Conservation (phyloP, 441 rosid species). For the Populus hybrid region DNA sequence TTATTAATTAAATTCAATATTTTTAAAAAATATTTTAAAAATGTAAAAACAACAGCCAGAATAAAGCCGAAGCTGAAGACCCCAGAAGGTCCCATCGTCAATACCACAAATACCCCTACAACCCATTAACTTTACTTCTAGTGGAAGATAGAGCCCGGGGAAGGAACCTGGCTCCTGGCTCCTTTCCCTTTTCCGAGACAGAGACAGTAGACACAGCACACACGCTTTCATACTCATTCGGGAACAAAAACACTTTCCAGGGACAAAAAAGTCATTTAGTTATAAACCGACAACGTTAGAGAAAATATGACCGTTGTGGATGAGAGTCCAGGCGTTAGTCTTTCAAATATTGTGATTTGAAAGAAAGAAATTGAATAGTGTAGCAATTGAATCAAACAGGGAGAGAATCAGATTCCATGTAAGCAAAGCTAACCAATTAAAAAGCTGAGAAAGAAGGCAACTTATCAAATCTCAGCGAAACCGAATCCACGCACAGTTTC, state of each 20-base stretch:
- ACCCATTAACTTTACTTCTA: not conserved
- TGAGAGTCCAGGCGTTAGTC: not conserved
- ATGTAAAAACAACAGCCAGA: too few species aligned
- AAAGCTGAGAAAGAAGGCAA: not conserved
- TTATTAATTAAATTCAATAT: too few species aligned
- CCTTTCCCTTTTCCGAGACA: not conserved
- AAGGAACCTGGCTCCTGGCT: not conserved
- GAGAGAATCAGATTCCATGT: not conserved
- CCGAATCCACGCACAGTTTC: not conserved
- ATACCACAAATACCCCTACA: not conserved
- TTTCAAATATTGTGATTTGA: not conserved
- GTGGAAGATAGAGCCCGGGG: not conserved
- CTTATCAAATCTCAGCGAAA: too few species aligned
- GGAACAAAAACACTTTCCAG: not conserved
- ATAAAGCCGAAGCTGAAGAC: too few species aligned
- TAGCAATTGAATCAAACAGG: not conserved
- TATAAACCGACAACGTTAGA: constrained; percentile 6
- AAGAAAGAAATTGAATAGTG: not conserved
- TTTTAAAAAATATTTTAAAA: too few species aligned
- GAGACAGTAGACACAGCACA: not conserved
- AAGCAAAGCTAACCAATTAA: not conserved
- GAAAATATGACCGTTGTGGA: constrained; percentile 62
- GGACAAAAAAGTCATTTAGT: constrained; percentile 27
- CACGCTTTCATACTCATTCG: not conserved
- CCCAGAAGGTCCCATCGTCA: not conserved